Evolutionary conservation across 805 yeast species (phyloP).

Genomic region (Candida vartiovaarae): DNA sequence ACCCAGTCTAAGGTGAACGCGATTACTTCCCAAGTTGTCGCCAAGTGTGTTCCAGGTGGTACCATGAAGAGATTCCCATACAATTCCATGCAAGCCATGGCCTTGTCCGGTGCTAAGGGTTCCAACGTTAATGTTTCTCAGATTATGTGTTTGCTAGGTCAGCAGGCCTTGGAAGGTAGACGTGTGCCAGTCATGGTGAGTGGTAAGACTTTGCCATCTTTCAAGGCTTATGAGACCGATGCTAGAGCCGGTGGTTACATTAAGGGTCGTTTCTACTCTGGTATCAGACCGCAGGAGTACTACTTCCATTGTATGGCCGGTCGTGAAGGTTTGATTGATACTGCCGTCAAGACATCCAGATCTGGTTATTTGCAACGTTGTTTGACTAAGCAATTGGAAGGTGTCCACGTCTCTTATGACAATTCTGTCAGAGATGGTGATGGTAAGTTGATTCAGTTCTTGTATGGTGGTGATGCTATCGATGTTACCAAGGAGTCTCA

Average conservation of each 20-base stretch:
- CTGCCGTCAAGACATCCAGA: constrained; percentile 97
- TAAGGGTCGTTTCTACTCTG: constrained; percentile 94
- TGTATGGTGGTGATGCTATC: constrained; percentile 96
- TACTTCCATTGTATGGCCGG: constrained; percentile 99
- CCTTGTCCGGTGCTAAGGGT: constrained; percentile 98
- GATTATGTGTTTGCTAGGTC: constrained; percentile 98
- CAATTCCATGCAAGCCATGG: constrained; percentile 98
- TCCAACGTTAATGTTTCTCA: constrained; percentile 97
- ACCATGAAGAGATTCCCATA: constrained; percentile 93
- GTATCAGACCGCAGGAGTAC: constrained; percentile 96
- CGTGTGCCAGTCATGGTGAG: constrained; percentile 99
- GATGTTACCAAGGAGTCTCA: constrained; percentile 94
- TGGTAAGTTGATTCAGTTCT: constrained; percentile 87
- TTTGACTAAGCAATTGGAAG: constrained; percentile 95
- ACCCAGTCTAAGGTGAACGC: constrained; percentile 88
- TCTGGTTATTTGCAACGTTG: constrained; percentile 98
- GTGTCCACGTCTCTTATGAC: constrained; percentile 91
- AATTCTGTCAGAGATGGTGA: constrained; percentile 94
- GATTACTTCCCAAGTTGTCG: constrained; percentile 90
- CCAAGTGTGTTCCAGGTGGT: constrained; percentile 92
- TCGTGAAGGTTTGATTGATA: constrained; percentile 98
- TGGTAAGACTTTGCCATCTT: constrained; percentile 95
- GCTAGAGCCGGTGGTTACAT: constrained; percentile 99
- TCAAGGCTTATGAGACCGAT: constrained; percentile 93
- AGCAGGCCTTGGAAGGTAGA: constrained; percentile 98